Base-by-base conservation (phyloP, 2,329 filamentous ascomycete species). In the Fusarium udum region DNA sequence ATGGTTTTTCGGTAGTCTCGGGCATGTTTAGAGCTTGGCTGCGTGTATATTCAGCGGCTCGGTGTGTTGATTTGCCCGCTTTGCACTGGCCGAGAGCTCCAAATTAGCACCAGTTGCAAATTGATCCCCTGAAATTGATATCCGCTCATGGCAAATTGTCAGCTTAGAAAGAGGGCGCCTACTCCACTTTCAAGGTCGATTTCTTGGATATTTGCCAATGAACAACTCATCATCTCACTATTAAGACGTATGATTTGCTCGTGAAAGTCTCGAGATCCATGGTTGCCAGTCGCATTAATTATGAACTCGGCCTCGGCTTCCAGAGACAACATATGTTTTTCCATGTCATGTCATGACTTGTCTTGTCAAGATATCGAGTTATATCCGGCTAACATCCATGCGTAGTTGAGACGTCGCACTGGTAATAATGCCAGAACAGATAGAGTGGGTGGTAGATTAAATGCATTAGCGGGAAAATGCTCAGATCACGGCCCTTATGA, bases 71-170 rank as follows among this genome's bases (percentile, higher is more conserved):
- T 61, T 67, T 36, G 14, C 4, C 26, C n/a, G n/a, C 12, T 7
- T 14, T 8, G 16, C 10, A 14, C 22, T 11, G n/a, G 20, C 18
- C 32, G 36, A 28, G 26, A 55, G 26, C 28, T 28, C 13, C 36
- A 67, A 48, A 57, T 74, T 75, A 32, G 40, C 63, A 77, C 75
- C 72, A 22, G 26, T 28, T 15, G 20, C 22, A 16, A 56, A 36
- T 46, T 42, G 39, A 66, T 64, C 73, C 49, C 74, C 65, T 74
- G 56, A 64, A 68, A 68, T 74, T 59, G 34, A 67, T 59, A 64
- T 61, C 59, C 65, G 61, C 64, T 68, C 66, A 61, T 62, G 67
- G 71, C 64, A 78, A 78, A 78, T 78, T 78, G 74, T 78, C 68
- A 77, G 65, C 70, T 67, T 57, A 69, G 68, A 69, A 66, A 73